Evolutionary conservation across 176 grass and related monocot species (phyloP).

Genomic region (Aegilops speltoides): DNA sequence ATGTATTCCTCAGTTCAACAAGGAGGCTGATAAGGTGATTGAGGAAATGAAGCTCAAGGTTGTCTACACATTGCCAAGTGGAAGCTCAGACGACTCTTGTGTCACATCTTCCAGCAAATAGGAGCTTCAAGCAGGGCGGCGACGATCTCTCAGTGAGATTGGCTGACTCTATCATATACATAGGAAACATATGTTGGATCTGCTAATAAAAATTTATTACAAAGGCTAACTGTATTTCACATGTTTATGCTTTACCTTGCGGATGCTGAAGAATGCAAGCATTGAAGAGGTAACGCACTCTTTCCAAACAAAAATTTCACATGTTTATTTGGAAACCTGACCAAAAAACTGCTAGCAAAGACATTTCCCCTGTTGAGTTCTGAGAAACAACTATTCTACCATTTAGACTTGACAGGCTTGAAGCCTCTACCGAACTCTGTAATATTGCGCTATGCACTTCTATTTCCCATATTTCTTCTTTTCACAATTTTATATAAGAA

Average conservation of each 20-base stretch:
- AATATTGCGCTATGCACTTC: not conserved
- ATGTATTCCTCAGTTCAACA: slow-evolving; percentile 71
- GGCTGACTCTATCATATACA: not conserved
- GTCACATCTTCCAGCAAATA: slow-evolving; percentile 46
- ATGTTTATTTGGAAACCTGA: not conserved
- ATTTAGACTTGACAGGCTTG: not conserved
- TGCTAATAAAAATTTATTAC: not conserved
- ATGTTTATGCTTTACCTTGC: slow-evolving; percentile 30
- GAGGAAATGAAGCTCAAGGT: slow-evolving; percentile 96
- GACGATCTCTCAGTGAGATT: slow-evolving; percentile 70
- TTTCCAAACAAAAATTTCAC: not conserved
- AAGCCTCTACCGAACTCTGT: not conserved
- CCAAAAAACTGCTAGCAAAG: not conserved
- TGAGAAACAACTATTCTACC: not conserved
- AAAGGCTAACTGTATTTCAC: slow-evolving; percentile 26
- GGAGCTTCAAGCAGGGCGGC: slow-evolving; percentile 37
- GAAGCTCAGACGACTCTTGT: slow-evolving; percentile 58
- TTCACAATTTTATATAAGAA: no score
- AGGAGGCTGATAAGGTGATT: slow-evolving; percentile 79
- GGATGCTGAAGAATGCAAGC: slow-evolving; percentile 87
- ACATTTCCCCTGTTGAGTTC: slow-evolving; percentile 18
- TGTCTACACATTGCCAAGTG: slow-evolving; percentile 57
- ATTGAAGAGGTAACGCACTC: slow-evolving; percentile 65
- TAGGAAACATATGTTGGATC: not conserved
- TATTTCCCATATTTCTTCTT: no score